Evolutionary conservation across 225 moss, liverwort and hornwort species (phyloP).

Genomic region (Rhytidiadelphus loreus): DNA sequence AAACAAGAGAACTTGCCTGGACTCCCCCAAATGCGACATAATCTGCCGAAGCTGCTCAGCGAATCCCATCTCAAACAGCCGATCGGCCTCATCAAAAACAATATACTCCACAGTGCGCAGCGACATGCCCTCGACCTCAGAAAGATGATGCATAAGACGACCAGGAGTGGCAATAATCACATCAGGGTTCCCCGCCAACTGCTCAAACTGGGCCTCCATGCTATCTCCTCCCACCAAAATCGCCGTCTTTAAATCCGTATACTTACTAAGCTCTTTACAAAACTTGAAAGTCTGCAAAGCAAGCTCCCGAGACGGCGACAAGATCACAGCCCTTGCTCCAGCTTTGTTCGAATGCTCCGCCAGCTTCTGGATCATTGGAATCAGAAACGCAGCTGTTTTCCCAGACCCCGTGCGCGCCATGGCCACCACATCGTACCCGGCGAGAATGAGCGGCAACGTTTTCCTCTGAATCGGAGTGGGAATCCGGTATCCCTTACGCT

Average conservation of each 20-base stretch:
- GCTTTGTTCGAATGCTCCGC: slow-evolving; percentile 62
- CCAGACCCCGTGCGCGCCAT: slow-evolving; percentile 92
- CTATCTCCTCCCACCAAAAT: slow-evolving; percentile 94
- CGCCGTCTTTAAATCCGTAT: slow-evolving; percentile 63
- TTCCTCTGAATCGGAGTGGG: slow-evolving; percentile 96
- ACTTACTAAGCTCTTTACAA: slow-evolving; percentile 84
- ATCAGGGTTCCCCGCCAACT: slow-evolving; percentile 81
- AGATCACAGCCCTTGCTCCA: slow-evolving; percentile 73
- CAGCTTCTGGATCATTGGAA: slow-evolving; percentile 87
- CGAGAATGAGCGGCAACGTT: slow-evolving; percentile 75
- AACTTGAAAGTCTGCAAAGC: slow-evolving; percentile 90
- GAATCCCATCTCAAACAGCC: slow-evolving; percentile 92
- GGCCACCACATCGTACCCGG: slow-evolving; percentile 85
- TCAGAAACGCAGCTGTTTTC: slow-evolving; percentile 71
- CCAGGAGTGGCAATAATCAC: slow-evolving; percentile 88
- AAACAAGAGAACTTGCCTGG: slow-evolving; percentile 75
- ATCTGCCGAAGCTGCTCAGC: slow-evolving; percentile 91
- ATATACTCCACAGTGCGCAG: slow-evolving; percentile 75
- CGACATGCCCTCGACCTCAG: slow-evolving; percentile 90
- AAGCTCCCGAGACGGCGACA: slow-evolving; percentile 78
- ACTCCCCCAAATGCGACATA: slow-evolving; percentile 63
- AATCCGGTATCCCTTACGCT: slow-evolving; percentile 91
- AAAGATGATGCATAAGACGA: slow-evolving; percentile 93
- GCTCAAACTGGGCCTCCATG: slow-evolving; percentile 96
- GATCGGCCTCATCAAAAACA: slow-evolving; percentile 91